Base-by-base conservation (phyloP, 306 rosid species). In the Crotalaria pallida region DNA sequence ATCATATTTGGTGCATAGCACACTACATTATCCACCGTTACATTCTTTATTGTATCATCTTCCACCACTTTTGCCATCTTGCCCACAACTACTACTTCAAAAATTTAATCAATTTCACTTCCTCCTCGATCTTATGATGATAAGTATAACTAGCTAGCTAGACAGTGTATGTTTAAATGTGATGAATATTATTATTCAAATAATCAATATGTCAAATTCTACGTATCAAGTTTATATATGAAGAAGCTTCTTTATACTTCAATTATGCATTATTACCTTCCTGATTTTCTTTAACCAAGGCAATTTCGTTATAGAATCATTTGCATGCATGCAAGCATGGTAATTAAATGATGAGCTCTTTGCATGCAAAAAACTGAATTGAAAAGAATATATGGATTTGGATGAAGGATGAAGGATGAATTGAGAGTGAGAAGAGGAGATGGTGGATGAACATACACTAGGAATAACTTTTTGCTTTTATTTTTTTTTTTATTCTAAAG, bases 1-100 rank as follows among this genome's bases (percentile, higher is more conserved):
- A 93, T 75, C 98, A 88, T 85, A 3, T 73, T 67, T 1, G 98
- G 94, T 2, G 92, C 77, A 62, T 88, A 93, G 45, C 98, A 93
- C 0, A 90, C 79, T 24, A 87, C 84, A 0, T 78, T 57, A 3
- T 34, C 77, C 0, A 61, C 77, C 15, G 82, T 61, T 24, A 24
- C 3, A 52, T 73, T 88, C 7, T 7, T 2, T n/a, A n/a, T n/a
- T 38, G 3, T 9, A 0, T 2, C 0, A 33, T 15, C 6, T 0
- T 41, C 31, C 61, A 3, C 64, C 86, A 73, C 65, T 0, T 47
- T n/a, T n/a, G n/a, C n/a, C n/a, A n/a, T n/a, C n/a, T n/a, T n/a
- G n/a, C n/a, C n/a, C n/a, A n/a, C n/a, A n/a, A n/a, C n/a, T n/a
- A n/a, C n/a, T n/a, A n/a, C n/a, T n/a, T n/a, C n/a, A n/a, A n/a